Percentiles rank a stretch among this genome's conserved stretches.
These are phyloP conservation scores for Helicocarpus griseus DNA, from an alignment of 2,329 filamentous ascomycete species.

Conservation along the genomic window DNA sequence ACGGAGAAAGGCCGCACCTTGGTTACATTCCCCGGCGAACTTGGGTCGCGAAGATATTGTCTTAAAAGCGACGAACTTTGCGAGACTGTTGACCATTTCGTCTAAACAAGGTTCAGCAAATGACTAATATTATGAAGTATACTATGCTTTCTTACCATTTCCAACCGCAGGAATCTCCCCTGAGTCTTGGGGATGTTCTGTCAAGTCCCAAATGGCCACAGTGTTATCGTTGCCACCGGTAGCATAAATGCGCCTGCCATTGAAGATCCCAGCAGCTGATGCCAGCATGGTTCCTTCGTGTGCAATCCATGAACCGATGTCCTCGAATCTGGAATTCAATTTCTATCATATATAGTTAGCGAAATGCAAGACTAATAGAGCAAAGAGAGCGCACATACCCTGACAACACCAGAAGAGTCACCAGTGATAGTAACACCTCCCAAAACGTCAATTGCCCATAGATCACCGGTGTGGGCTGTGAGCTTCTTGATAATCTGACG, in stretches of 20 bases:
- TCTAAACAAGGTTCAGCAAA: constrained; percentile 30
- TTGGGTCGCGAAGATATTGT: constrained; percentile 81
- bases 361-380: not conserved
- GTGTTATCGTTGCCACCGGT: constrained; percentile 90
- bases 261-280: constrained; percentile 63
- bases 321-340: constrained; percentile 75
- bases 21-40: constrained; percentile 82
- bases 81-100: constrained; percentile 58
- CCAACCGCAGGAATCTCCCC: constrained; percentile 42
- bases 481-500: constrained; percentile 81
- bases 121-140: not conserved
- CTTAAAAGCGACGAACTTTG: constrained; percentile 82
- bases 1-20: constrained; percentile 83
- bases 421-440: constrained; percentile 80
- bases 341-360: constrained; percentile 36
- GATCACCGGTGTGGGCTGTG: constrained; percentile 67
- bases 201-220: constrained; percentile 79
- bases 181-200: constrained; percentile 42
- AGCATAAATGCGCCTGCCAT: constrained; percentile 72
- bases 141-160: constrained; percentile 37
- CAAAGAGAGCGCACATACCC: constrained; percentile 46
- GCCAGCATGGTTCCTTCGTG: constrained; percentile 82
- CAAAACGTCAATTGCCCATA: constrained; percentile 77
- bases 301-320: constrained; percentile 66
- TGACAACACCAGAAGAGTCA: constrained; percentile 76